Evolutionary conservation across 179 eudicot genomes (phyloP).

Genomic region (Beta corolliflora): DNA sequence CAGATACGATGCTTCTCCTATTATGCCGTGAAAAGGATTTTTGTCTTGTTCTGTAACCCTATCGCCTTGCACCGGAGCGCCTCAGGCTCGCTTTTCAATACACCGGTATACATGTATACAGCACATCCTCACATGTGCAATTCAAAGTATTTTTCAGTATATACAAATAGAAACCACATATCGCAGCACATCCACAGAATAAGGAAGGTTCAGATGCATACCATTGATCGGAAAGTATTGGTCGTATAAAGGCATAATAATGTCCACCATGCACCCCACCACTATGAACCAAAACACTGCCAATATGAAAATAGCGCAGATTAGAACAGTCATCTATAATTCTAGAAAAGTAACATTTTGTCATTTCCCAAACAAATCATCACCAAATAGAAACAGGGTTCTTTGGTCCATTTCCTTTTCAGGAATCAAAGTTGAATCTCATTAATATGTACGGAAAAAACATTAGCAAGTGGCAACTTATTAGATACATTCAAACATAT

Average conservation of each 20-base stretch:
- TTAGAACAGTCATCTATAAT: constrained; percentile 6
- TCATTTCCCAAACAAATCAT: background rate
- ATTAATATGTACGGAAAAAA: no score
- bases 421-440: no score
- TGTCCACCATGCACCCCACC: constrained; percentile 79
- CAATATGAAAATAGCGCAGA: constrained; percentile 15
- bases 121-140: constrained; percentile 6
- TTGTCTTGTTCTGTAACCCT: no score
- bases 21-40: background rate
- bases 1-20: background rate
- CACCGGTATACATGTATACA: background rate
- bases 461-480: no score
- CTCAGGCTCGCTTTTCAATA: no score
- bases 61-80: no score
- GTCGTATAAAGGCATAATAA: constrained; percentile 66
- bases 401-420: no score
- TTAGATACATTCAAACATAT: no score
- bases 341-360: background rate
- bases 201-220: constrained; percentile 29
- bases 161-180: background rate
- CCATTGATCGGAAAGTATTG: constrained; percentile 65
- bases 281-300: constrained; percentile 63
- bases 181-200: background rate
- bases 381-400: no score
- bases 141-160: background rate